Base-by-base conservation (phyloP, 768 basidiomycete genomes). In the Austroboletus eburneus region DNA sequence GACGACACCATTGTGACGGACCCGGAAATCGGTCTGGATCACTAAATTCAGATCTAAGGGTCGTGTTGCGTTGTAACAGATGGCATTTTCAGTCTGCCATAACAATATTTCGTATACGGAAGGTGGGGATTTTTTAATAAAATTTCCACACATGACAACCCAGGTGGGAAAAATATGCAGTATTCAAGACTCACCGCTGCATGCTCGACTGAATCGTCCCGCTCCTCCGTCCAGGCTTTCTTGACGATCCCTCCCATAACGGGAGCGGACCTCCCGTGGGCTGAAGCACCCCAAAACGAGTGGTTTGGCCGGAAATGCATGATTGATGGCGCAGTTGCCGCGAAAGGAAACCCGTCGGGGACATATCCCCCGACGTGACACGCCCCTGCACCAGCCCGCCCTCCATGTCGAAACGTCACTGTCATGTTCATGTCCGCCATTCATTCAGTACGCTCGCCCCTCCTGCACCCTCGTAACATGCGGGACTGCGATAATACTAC, bases 11-110 rank as follows among this genome's bases (percentile, higher is more conserved):
- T 70, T 68, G 66, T 66, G 54, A 66, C 66, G 68, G 65, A 58
- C 68, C 65, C 64, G 65, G 64, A 66, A 64, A 65, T 67, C 65
- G 68, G 66, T 50, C 63, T 66, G 72, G 79, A 76, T 77, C 75
- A 74, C 73, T 71, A 75, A 77, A 72, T 78, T 77, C 76, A 81
- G 78, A 81, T 81, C 79, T 81, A 79, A 81, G 80, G 80, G 80
- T 81, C 80, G 73, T 65, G 72, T 73, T 78, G 77, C 71, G 69
- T 71, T 64, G 64, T 68, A 68, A 67, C 66, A 64, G 63, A 65
- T 65, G 64, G 66, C 66, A 68, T 60, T 68, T 65, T 59, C 59
- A 62, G 59, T 64, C 63, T 66, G 65, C 66, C 65, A 66, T 66
- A 66, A 68, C 50, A 58, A 68, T 62, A 59, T 65, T 65, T 65